Conservation (phyloP, 2,329 filamentous ascomycete species). For the Penicillium sp. region DNA sequence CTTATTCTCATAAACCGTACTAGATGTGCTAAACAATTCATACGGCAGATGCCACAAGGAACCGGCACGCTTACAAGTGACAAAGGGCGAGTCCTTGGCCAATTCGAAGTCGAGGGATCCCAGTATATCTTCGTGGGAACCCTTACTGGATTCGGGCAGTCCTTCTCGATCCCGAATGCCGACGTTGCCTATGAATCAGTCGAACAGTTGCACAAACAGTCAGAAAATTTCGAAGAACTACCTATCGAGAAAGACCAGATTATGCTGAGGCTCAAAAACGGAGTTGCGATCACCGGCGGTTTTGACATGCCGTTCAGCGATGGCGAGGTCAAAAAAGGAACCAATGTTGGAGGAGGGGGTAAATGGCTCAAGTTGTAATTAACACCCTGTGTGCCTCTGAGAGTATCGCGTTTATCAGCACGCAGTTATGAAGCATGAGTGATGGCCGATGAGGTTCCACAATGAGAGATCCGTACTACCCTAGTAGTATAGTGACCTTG, state of each 20-base stretch:
- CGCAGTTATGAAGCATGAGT: no score
- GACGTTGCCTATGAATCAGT: slow-evolving; percentile 8
- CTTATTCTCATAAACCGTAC: not conserved
- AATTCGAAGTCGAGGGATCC: slow-evolving; percentile 9
- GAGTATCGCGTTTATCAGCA: no score
- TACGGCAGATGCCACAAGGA: slow-evolving; percentile 9
- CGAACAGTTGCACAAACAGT: slow-evolving; percentile 5
- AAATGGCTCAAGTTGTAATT: slow-evolving; percentile 11
- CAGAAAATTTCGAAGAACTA: slow-evolving; percentile 5
- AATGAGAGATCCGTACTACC: no score
- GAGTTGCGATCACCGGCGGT: slow-evolving; percentile 7
- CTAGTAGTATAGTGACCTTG: no score
- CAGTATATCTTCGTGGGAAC: slow-evolving; percentile 12
- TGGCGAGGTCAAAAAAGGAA: slow-evolving; percentile 2
- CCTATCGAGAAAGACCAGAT: slow-evolving; percentile 11
- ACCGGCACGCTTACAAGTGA: slow-evolving; percentile 9
- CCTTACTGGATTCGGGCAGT: slow-evolving; percentile 1
- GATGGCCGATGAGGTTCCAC: no score
- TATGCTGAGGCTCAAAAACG: slow-evolving; percentile 7
- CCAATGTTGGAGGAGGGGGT: slow-evolving; percentile 1
- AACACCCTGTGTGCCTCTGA: not conserved
- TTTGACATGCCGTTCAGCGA: slow-evolving; percentile 14
- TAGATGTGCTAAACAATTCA: not conserved
- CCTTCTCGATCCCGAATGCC: slow-evolving; percentile 10
- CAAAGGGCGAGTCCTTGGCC: slow-evolving; percentile 12